These are phyloP conservation scores for Magnusiomyces paraingens DNA, from an alignment of 1,139 yeast species.

Conservation along the genomic window DNA sequence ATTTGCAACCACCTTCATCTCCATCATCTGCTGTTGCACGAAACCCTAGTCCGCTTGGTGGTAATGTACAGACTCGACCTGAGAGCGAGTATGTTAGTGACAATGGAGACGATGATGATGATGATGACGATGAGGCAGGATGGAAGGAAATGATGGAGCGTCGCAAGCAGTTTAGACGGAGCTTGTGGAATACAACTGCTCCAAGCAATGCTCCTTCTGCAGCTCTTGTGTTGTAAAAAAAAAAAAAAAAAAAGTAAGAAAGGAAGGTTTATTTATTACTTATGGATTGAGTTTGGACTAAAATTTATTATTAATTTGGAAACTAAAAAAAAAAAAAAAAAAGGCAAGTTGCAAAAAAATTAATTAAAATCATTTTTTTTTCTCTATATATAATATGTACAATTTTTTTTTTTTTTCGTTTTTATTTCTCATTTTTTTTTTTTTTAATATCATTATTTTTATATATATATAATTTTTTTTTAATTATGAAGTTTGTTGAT, in stretches of 20 bases:
- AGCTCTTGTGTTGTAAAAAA: background rate
- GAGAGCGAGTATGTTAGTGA: background rate
- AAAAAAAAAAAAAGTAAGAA: no score
- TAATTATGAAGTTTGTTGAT: background rate
- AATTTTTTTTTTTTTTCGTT: background rate
- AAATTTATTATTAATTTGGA: no score
- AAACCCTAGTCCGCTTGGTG: background rate
- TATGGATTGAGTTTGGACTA: no score
- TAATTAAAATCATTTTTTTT: no score
- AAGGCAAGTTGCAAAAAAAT: no score
- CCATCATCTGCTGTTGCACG: background rate
- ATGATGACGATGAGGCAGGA: conserved; percentile 17
- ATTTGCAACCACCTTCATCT: background rate
- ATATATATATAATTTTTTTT: background rate
- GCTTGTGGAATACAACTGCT: conserved; percentile 13
- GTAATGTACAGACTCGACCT: background rate
- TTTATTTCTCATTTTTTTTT: background rate
- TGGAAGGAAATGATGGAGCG: conserved; percentile 16
- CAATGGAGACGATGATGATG: conserved; percentile 14
- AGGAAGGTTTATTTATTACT: no score
- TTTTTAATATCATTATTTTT: background rate
- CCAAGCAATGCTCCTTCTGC: background rate
- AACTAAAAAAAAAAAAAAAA: no score
- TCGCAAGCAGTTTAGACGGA: conserved; percentile 11
- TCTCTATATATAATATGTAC: background rate